Base-by-base conservation (phyloP, 2,329 filamentous ascomycete genomes). In the Arthrocladium fulminans region DNA sequence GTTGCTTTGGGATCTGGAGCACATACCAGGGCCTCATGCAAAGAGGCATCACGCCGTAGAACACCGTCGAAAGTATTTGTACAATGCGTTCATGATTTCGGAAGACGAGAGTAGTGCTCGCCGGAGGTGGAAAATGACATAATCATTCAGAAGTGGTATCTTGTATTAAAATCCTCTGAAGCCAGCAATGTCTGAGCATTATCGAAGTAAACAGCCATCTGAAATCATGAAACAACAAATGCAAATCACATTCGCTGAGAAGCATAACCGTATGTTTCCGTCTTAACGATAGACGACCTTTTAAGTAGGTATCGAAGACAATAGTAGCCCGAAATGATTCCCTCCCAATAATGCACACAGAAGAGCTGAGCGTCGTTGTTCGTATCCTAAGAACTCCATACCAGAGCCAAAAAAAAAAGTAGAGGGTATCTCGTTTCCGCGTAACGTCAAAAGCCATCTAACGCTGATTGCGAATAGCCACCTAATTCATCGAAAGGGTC, bases 381-480 rank as follows among this genome's bases (percentile, higher is more conserved):
- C 7, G n/a, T 3, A 44, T 17, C 24, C 15, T 30, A 17, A 17
- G 24, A 44, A 40, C 37, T 40, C 37, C 37, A 22, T 35, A n/a
- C 19, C n/a, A 22, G 6, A 22, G 22, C 17, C 8, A 40, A 40
- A 27, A 47, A 24, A 13, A 25, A 34, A 29, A 47, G 17, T 34
- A 38, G 34, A 47, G 44, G 44, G 44, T 47, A 47, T 47, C 44
- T 47, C 32, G 29, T 25, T 19, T 39, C 32, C 24, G 32, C 34
- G 22, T 17, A 3, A 19, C 29, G 8, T 32, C 15, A 35, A 38
- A 47, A 47, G 17, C 27, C 32, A 25, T 29, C 29, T 23, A 47
- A 47, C 30, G 32, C 32, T 47, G 22, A 20, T 35, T 35, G 42
- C 42, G 13, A 23, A 37, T 15, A 24, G 23, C 32, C 44, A 47